phyloP scores from a whole-genome alignment of 176 grass and related monocot species.

The Urochloa ruziziensis region DNA sequence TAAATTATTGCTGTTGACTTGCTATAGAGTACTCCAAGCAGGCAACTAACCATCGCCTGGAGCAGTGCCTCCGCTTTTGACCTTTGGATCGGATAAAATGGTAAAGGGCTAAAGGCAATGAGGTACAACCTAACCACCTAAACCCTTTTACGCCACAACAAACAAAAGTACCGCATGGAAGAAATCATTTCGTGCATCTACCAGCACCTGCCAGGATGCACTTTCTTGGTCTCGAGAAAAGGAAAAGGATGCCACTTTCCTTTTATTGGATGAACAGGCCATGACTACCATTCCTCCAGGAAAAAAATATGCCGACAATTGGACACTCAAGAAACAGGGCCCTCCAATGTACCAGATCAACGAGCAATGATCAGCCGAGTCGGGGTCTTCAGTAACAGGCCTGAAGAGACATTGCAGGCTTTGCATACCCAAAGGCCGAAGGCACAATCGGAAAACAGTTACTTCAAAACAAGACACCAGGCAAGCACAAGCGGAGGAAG shows the following conservation, averaged over 20 bases:
- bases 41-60: background rate
- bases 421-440: background rate
- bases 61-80: background rate
- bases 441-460: background rate
- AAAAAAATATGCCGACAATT: background rate
- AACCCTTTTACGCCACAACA: background rate
- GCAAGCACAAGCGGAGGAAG: background rate
- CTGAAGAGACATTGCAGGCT: background rate
- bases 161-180: background rate
- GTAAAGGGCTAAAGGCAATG: background rate
- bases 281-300: background rate
- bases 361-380: background rate
- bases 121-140: background rate
- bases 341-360: too few species aligned
- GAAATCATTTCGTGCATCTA: slow-evolving; percentile 30
- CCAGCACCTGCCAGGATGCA: background rate
- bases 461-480: background rate
- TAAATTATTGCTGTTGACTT: slow-evolving; percentile 19
- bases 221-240: background rate
- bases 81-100: background rate
- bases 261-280: background rate
- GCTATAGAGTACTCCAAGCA: background rate
- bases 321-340: background rate
- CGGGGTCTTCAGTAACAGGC: background rate
- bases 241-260: background rate